phyloP scores from a whole-genome alignment of 495 filamentous ascomycete genomes.

The Parathielavia hyrcaniae region DNA sequence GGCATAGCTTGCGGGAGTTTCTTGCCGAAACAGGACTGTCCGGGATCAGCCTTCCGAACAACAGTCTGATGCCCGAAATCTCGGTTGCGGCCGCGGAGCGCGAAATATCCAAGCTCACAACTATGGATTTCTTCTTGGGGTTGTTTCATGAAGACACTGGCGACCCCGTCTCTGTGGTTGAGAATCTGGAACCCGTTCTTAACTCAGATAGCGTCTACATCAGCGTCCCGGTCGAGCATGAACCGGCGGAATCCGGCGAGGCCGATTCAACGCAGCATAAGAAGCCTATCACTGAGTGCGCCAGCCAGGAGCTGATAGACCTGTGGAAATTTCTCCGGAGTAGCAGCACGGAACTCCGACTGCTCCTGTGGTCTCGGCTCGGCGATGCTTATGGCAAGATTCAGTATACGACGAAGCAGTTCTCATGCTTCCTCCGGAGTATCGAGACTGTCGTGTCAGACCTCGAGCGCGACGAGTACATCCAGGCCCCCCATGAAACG shows the following conservation, averaged over 20 bases:
- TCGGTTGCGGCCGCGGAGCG: slow-evolving; percentile 73
- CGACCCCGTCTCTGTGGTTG: slow-evolving; percentile 75
- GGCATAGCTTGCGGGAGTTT: slow-evolving; percentile 56
- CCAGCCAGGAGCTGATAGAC: slow-evolving; percentile 53
- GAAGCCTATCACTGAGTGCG: slow-evolving; percentile 39
- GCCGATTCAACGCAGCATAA: slow-evolving; percentile 21
- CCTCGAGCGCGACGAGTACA: slow-evolving; percentile 57
- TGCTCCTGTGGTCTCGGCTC: slow-evolving; percentile 83
- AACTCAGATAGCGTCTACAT: slow-evolving; percentile 58
- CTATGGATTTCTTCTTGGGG: slow-evolving; percentile 89
- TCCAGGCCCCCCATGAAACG: slow-evolving; percentile 52
- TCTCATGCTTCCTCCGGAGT: slow-evolving; percentile 76
- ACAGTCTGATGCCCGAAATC: slow-evolving; percentile 81
- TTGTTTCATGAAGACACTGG: slow-evolving; percentile 64
- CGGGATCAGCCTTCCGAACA: slow-evolving; percentile 70
- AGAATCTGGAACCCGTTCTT: slow-evolving; percentile 86
- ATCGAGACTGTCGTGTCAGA: slow-evolving; percentile 76
- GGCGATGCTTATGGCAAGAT: slow-evolving; percentile 81
- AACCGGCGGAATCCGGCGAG: slow-evolving; percentile 12
- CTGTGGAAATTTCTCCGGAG: slow-evolving; percentile 77
- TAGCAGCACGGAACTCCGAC: slow-evolving; percentile 69
- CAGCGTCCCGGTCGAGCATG: slow-evolving; percentile 17
- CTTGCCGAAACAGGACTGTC: slow-evolving; percentile 34
- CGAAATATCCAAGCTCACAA: slow-evolving; percentile 85
- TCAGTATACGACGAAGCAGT: slow-evolving; percentile 73